Base-by-base conservation (phyloP, 306 rosid genomes). In the Elaeagnus macrophylla region DNA sequence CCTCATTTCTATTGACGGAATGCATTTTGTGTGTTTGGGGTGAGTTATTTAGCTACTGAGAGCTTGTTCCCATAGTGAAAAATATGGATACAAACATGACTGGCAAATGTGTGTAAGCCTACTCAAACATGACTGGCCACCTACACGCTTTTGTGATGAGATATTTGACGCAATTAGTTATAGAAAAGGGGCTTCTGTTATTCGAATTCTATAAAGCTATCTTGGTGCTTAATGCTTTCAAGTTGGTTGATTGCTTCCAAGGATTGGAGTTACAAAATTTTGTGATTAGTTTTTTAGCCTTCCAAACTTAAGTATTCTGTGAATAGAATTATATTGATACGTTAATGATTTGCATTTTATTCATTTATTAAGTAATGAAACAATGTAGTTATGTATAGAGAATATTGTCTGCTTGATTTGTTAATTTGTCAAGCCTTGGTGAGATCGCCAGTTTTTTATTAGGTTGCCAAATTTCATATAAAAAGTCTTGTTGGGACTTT, bases 161-260 rank as follows among this genome's bases (percentile, higher is more conserved):
- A 83, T 90, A 75, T 90, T 86, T 80, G 97, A 90, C 66, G 83
- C 95, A 18, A 83, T 90, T 69, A 90, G 94, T 68, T 86, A 90
- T 12, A 71, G 75, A 48, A 90, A 90, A 76, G 97, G 97, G 54
- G 95, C 97, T 66, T 77, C 91, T 62, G 83, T 90, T 39, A 90
- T 90, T 61, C 75, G 94, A 78, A 90, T 90, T 95, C 79, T 90
- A 59, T 94, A 90, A 60, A 90, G 94, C 74, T 90, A 83, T 72
- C 97, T 90, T 13, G 97, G 97, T 41, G 91, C 91, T 7, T 83
- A 81, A 61, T 39, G 65, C 73, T 90, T 90, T 78, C 95, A 90
- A 1, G 97, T 86, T 72, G 19, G 49, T 7, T 45, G 7, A 9
- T 45, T 9, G 7, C 2, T 45, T 45, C 15, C 32, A 25, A 25